These are phyloP conservation scores for Lasiodiplodia citricola DNA, from an alignment of 2,329 filamentous ascomycete species.

Conservation along the genomic window DNA sequence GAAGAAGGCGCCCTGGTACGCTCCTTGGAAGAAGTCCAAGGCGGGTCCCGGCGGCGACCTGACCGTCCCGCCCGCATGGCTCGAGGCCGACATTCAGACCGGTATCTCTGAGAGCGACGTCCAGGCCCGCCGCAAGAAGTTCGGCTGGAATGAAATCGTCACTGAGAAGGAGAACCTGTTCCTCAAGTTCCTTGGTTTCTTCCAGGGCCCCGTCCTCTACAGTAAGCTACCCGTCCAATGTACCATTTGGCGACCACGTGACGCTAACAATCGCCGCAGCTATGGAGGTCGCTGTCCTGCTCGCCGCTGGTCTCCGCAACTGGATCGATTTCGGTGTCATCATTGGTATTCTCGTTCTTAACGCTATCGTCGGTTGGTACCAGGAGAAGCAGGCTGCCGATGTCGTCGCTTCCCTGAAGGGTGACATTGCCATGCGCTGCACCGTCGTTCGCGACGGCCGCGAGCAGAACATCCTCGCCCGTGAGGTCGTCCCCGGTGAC, in stretches of 20 bases:
- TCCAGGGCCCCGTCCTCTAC: constrained; percentile 77
- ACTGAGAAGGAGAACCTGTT: constrained; percentile 79
- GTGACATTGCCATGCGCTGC: constrained; percentile 78
- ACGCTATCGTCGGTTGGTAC: constrained; percentile 79
- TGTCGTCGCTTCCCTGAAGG: constrained; percentile 75
- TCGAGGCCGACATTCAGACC: constrained; percentile 66
- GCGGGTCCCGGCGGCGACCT: constrained; percentile 48
- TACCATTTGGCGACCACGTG: constrained; percentile 28
- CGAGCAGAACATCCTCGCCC: constrained; percentile 72
- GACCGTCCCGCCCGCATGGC: constrained; percentile 54
- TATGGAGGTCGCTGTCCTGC: constrained; percentile 77
- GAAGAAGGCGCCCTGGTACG: constrained; percentile 62
- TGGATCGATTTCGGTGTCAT: constrained; percentile 82
- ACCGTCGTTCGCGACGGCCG: constrained; percentile 70
- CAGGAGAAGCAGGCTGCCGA: constrained; percentile 82
- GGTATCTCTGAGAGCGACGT: constrained; percentile 67
- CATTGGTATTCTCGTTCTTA: constrained; percentile 74
- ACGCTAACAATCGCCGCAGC: constrained; percentile 50
- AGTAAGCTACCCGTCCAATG: constrained; percentile 56
- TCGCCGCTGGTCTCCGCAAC: constrained; percentile 75
- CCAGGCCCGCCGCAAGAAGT: constrained; percentile 67
- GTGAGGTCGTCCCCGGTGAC: constrained; percentile 77
- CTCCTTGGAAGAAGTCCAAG: constrained; percentile 57
- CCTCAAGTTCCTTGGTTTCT: constrained; percentile 76
- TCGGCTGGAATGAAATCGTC: constrained; percentile 73